Evolutionary conservation across 2,329 filamentous ascomycete genomes (phyloP), one percentile per base, ranked within the genome.

Genomic region (Hypoxylon sp.): DNA sequence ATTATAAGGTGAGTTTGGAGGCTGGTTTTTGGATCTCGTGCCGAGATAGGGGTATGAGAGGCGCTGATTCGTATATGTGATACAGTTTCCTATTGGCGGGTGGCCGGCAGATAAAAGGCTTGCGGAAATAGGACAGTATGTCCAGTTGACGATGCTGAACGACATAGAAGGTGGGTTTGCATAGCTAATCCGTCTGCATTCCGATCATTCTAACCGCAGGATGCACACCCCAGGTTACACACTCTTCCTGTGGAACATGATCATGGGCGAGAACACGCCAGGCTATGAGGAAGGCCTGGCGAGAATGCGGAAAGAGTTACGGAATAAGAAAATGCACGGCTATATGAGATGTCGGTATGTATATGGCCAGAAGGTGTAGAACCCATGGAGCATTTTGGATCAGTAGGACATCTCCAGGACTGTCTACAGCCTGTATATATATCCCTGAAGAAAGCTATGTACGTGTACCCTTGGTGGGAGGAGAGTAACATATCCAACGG

Each of bases 1-100:
- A 85, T 13, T 82, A 80, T 69, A 88, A 86, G 75, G 80, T 89
- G 21, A 52, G 73, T 63, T n/a, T 23, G 5, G 5, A 23, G 5
- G 2, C 30, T 11, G 6, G 11, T 25, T 56, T 10, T 25, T 23
- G 21, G n/a, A 14, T 30, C 23, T 3, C 17, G 28, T n/a, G 28
- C 28, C 28, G 28, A 30, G 28, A 6, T 30, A 30, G 28, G 28
- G 28, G 6, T 30, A 9, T 25, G 28, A 32, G 10, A 17, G 17
- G 19, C n/a, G 21, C 50, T 62, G 23, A 62, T 32, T 25, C 25
- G 1, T 34, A 14, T n/a, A 17, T n/a, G 9, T 28, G 28, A 43
- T 7, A 56, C 6, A 75, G 74, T 58, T 76, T 51, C 65, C 73
- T 36, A 23, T 77, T 55, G 68, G 74, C 61, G 51, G 67, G 13